Percentiles rank a stretch among this genome's conserved stretches.
Evolutionary conservation across 495 filamentous ascomycete species (phyloP).

Genomic region (Trichocladium antarcticum): DNA sequence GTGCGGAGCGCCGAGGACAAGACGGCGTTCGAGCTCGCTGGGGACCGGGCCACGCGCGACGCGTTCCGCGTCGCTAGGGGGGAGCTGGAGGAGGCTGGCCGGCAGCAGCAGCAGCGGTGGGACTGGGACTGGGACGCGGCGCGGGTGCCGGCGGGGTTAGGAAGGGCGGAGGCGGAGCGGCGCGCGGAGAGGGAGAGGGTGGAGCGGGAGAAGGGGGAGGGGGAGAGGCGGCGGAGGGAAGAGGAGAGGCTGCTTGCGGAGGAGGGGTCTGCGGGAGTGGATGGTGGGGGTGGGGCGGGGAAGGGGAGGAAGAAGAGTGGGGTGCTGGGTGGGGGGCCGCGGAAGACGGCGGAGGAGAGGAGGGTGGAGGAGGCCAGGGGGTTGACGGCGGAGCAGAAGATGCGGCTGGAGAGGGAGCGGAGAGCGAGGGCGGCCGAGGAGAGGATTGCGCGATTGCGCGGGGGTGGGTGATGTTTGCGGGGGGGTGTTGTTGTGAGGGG

Average conservation of each 20-base stretch:
- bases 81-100: slow-evolving; percentile 79
- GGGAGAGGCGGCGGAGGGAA: slow-evolving; percentile 53
- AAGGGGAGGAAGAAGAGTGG: slow-evolving; percentile 23
- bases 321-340: slow-evolving; percentile 39
- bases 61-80: slow-evolving; percentile 80
- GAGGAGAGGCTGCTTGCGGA: slow-evolving; percentile 49
- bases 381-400: slow-evolving; percentile 72
- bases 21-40: slow-evolving; percentile 75
- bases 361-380: slow-evolving; percentile 74
- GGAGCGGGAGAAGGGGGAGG: slow-evolving; percentile 49
- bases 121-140: slow-evolving; percentile 81
- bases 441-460: slow-evolving; percentile 56
- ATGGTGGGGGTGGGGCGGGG: slow-evolving; percentile 14
- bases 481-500: slow-evolving; percentile 9
- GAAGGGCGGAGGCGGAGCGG: slow-evolving; percentile 54
- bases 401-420: slow-evolving; percentile 67
- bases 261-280: slow-evolving; percentile 30
- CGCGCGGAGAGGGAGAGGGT: slow-evolving; percentile 54
- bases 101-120: no score
- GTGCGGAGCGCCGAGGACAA: slow-evolving; percentile 55
- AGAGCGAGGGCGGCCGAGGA: slow-evolving; percentile 82
- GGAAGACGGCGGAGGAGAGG: slow-evolving; percentile 61
- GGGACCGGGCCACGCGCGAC: slow-evolving; percentile 77
- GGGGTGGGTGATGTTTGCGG: neutral
- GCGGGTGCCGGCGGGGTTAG: slow-evolving; percentile 57